Percentiles rank a stretch among this genome's conserved stretches.
phyloP scores from a whole-genome alignment of 768 basidiomycete genomes.

The Russula sp. region DNA sequence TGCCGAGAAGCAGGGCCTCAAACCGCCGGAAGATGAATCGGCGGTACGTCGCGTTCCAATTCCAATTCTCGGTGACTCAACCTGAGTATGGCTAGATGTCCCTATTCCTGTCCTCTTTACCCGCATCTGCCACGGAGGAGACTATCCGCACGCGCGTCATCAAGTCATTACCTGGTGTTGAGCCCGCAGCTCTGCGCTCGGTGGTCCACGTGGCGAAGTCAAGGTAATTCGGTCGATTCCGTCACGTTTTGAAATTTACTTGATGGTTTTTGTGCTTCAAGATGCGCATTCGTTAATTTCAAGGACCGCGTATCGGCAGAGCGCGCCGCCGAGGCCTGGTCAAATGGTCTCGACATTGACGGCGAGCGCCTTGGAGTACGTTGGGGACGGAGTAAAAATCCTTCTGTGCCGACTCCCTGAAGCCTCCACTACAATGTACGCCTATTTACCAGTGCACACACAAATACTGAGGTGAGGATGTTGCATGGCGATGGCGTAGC shows the following conservation, averaged over 20 bases:
- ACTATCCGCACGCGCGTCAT: constrained; percentile 68
- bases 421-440: too few species aligned
- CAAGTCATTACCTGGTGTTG: constrained; percentile 56
- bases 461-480: too few species aligned
- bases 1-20: constrained; percentile 76
- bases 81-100: constrained; percentile 51
- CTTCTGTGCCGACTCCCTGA: background rate
- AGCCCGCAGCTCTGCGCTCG: constrained; percentile 68
- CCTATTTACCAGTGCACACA: too few species aligned
- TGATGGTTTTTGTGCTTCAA: constrained; percentile 27
- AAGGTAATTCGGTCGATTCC: constrained; percentile 37
- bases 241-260: background rate
- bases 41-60: constrained; percentile 54
- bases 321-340: constrained; percentile 80
- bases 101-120: constrained; percentile 76
- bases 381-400: constrained; percentile 76
- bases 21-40: constrained; percentile 81
- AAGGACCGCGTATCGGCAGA: constrained; percentile 79
- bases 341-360: constrained; percentile 85
- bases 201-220: constrained; percentile 83
- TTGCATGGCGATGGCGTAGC: too few species aligned
- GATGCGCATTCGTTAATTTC: constrained; percentile 97
- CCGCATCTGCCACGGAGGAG: constrained; percentile 61
- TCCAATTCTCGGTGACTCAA: constrained; percentile 17
- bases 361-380: constrained; percentile 67